Evolutionary conservation across 2,329 filamentous ascomycete genomes (phyloP), one percentile per base, ranked within the genome.

Genomic region (Hirsutella thompsonii): DNA sequence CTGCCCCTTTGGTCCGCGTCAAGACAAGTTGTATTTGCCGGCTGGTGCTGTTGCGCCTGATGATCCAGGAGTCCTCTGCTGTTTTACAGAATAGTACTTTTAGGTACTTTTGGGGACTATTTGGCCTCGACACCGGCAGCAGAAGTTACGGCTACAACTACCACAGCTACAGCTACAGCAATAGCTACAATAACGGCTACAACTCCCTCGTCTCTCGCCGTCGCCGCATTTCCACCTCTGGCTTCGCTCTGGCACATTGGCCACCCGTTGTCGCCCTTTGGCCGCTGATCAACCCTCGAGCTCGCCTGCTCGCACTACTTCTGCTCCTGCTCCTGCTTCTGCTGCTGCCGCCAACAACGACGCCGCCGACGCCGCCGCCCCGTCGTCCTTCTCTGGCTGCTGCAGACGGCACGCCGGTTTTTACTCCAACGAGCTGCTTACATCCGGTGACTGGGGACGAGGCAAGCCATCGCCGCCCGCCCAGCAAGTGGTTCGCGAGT

Each of bases 401-500:
- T 26, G 35, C 19, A 20, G 18, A 23, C 19, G 20, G 34, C 18
- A 20, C 18, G 34, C 34, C 14, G 8, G 19, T 23, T 36, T 21
- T 5, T 6, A 13, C 35, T 20, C 11, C 35, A 21, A 20, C 13
- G 35, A 20, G 35, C 35, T 20, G 19, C 19, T 34, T 26, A 37
- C 29, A 36, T 32, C 21, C n/a, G 28, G 35, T 32, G 30, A 34
- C 32, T 34, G 32, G 32, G 32, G 32, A 34, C 32, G 14, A 34
- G 32, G 30, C 40, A 42, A 42, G 36, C 40, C 36, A 19, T 36
- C 33, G 37, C 37, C 33, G 20, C 32, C 36, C 37, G 38, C 20
- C 33, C 33, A 37, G 37, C 37, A 19, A 33, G 33, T 14, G n/a
- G 28, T 39, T 46, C 38, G 42, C 48, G 47, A 50, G 49, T 48